Percentiles rank a stretch among this genome's conserved stretches.
Conservation (phyloP, 148 eudicot genomes). For the Chenopodium album region DNA sequence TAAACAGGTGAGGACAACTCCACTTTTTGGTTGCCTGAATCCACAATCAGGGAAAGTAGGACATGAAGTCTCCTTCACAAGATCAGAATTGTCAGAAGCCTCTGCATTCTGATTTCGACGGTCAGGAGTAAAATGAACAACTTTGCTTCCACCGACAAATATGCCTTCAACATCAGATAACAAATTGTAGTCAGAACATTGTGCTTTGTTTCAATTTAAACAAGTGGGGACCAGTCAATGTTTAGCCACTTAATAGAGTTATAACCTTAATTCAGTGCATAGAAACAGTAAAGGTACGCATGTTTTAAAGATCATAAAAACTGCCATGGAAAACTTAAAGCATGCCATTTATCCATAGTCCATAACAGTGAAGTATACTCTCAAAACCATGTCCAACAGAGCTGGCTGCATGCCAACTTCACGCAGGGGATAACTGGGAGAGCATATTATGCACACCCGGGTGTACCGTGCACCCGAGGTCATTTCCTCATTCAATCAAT, state of each 20-base stretch:
- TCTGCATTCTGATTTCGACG: constrained; percentile 32
- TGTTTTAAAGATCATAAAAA: not conserved
- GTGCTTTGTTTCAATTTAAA: not conserved
- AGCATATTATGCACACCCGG: too few species aligned
- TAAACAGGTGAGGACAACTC: constrained; percentile 78
- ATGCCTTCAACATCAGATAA: constrained; percentile 51
- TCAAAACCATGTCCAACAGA: not conserved
- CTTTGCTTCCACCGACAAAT: constrained; percentile 91
- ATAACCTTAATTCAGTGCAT: not conserved
- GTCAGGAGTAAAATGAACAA: constrained; percentile 83
- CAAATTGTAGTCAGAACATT: not conserved
- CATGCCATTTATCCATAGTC: not conserved
- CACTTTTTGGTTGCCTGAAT: constrained; percentile 73
- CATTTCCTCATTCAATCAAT: too few species aligned
- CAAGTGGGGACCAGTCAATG: not conserved
- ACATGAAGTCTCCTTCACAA: constrained; percentile 41
- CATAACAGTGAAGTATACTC: not conserved
- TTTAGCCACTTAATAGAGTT: not conserved
- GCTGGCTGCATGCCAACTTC: not conserved
- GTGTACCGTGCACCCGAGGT: too few species aligned
- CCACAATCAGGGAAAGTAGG: constrained; percentile 91
- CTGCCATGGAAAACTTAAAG: not conserved
- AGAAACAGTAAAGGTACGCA: not conserved
- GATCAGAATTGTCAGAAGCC: constrained; percentile 35
- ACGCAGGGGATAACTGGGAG: too few species aligned